These are phyloP conservation scores for Macrolepiota albuminosa DNA, from an alignment of 768 basidiomycete species.

Conservation along the genomic window DNA sequence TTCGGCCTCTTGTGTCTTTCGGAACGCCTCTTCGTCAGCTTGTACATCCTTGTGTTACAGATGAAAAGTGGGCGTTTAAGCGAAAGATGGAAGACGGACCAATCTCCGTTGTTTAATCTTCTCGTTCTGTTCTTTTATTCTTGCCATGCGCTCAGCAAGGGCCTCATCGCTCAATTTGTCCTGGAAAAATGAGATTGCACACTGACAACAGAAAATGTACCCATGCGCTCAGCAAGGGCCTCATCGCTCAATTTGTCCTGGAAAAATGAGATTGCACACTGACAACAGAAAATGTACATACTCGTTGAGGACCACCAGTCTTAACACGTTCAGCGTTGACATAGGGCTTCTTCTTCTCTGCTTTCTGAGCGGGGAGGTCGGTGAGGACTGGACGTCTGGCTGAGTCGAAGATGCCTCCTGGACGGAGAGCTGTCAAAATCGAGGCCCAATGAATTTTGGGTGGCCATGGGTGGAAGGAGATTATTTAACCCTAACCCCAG, in stretches of 20 bases:
- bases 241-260: slow-evolving; percentile 42
- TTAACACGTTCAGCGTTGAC: slow-evolving; percentile 81
- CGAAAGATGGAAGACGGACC: slow-evolving; percentile 27
- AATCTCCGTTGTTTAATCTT: slow-evolving; percentile 58
- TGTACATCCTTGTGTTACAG: slow-evolving; percentile 50
- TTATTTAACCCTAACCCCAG: slow-evolving; percentile 25
- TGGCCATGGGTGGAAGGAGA: slow-evolving; percentile 27
- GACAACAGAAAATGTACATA: slow-evolving; percentile 26
- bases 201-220: slow-evolving; percentile 14
- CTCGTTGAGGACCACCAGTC: slow-evolving; percentile 73
- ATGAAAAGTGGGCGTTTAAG: background rate
- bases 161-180: slow-evolving; percentile 46
- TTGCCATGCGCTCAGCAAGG: slow-evolving; percentile 54
- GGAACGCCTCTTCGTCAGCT: slow-evolving; percentile 79
- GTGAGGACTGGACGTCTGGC: background rate
- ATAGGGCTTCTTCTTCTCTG: slow-evolving; percentile 67
- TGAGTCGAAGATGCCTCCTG: slow-evolving; percentile 20
- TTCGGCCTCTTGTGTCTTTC: slow-evolving; percentile 62
- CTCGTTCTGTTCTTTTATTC: slow-evolving; percentile 60
- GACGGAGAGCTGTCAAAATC: slow-evolving; percentile 50
- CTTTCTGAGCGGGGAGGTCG: slow-evolving; percentile 18
- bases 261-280: slow-evolving; percentile 8
- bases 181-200: slow-evolving; percentile 15
- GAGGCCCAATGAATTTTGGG: slow-evolving; percentile 66
- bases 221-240: slow-evolving; percentile 57